Base-by-base conservation (phyloP, 225 moss, liverwort and hornwort species). In the Neckera pumila region DNA sequence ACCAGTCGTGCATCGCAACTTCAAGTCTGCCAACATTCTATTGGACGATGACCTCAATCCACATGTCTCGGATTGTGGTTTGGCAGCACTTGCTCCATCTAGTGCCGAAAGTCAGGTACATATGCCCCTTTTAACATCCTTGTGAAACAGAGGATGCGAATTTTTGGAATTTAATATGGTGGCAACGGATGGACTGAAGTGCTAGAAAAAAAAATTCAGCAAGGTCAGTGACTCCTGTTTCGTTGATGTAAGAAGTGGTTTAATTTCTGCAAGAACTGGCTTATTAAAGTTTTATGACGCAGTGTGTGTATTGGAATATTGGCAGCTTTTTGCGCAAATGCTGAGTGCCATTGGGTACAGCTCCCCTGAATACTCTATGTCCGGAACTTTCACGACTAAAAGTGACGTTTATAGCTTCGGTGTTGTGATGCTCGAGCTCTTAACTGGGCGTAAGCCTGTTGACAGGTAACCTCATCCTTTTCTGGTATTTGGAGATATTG, bases 391-490 rank as follows among this genome's bases (percentile, higher is more conserved):
- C 80, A 88, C 94, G 57, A 89, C 85, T 30, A 93, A 94, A 78
- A 93, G 95, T 63, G 94, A 95, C 57, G 93, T 95, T 9, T 95
- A 95, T 60, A 95, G 95, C 79, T 95, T 95, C 34, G 94, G 93
- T 84, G 91, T 94, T 33, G 93, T 94, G 40, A 89, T 95, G 89
- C 89, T 95, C 43, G 95, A 94, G 89, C 93, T 94, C 33, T 81
- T 95, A 66, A 94, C 95, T 53, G 95, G 94, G 51, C 92, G 90
- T 65, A 94, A 90, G 84, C 92, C 95, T 65, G 71, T 92, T 61
- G 92, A 95, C 80, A 93, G 95, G 94, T 95, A 88, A 74, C 47
- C 45, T 36, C 40, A 61, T 12, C 84, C 45, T 67, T 36, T 10
- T 47, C 64, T 74, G 43, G 17, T 67, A 51, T 25, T 47, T 76